Base-by-base conservation (phyloP, 345 rosid species). In the Moricandia arvensis region DNA sequence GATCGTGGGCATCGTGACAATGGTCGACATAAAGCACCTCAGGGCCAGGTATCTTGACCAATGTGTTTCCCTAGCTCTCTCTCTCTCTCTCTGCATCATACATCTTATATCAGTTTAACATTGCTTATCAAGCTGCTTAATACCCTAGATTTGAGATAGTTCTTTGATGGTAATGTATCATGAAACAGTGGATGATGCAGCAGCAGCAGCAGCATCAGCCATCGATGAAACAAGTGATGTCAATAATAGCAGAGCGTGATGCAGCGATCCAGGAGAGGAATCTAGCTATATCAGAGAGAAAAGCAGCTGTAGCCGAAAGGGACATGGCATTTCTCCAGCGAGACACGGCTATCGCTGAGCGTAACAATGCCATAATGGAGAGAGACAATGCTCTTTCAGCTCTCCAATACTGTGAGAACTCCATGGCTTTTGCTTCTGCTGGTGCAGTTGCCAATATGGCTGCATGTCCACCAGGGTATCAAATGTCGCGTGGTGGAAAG, bases 191-290 rank as follows among this genome's bases (percentile, higher is more conserved):
- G 98, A 76, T 89, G 83, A 83, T 89, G 93, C 99, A 87, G 75
- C 60, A 57, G 83, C 99, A 15, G 94, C 99, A 87, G 71, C 60
- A 57, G 76, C 88, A 88, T 81, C 97, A 91, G 85, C 99, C 98
- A 54, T 89, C 99, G 15, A 96, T 96, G 98, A 96, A 96, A 86
- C 99, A 96, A 85, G 92, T 96, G 63, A 96, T 96, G 98, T 81
- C 87, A 54, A 87, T 96, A 64, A 91, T 96, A 87, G 94, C 97
- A 24, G 98, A 96, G 85, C 87, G 98, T 26, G 99, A 96, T 84
- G 97, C 93, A 60, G 97, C 98, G 8, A 79, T 96, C 33, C 97
- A 89, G 71, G 98, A 96, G 80, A 88, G 93, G 80, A 89, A 96
- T 60, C 79, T 89, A 60, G 99, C 98, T 15, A 61, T 96, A 70